These are phyloP conservation scores for Gaeumannomyces sp. DNA, from an alignment of 2,329 filamentous ascomycete species.

Conservation along the genomic window DNA sequence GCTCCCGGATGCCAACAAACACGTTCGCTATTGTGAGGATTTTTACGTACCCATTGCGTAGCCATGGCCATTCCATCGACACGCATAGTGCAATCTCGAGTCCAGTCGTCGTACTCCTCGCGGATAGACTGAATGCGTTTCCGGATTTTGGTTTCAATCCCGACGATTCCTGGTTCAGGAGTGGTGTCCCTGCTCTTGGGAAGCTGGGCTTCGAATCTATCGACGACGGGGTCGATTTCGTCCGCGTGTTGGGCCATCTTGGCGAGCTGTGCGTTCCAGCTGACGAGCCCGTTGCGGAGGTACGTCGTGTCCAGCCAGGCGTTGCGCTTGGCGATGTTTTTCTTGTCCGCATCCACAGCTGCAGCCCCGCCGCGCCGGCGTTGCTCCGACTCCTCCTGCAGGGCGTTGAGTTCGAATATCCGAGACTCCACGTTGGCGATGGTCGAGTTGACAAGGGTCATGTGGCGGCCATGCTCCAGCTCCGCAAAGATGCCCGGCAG, in stretches of 20 bases:
- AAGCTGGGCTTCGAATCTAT: background rate
- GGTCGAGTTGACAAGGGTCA: constrained; percentile 15
- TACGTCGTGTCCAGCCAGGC: constrained; percentile 22
- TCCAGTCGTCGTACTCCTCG: constrained; percentile 26
- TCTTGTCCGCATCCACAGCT: background rate
- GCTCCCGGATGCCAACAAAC: background rate
- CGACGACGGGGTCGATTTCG: background rate
- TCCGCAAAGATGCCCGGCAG: constrained; percentile 26
- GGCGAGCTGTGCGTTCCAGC: constrained; percentile 20
- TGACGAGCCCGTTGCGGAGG: constrained; percentile 20
- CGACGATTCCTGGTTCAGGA: background rate
- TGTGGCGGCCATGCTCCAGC: constrained; percentile 22
- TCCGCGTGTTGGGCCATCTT: constrained; percentile 17
- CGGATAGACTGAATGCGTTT: constrained; percentile 18
- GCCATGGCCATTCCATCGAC: constrained; percentile 29
- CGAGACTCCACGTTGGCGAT: constrained; percentile 19
- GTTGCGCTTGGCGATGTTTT: constrained; percentile 15
- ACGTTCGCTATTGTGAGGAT: background rate
- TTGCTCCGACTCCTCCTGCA: constrained; percentile 10
- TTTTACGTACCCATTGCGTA: constrained; percentile 26
- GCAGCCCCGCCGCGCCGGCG: background rate
- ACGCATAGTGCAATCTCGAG: constrained; percentile 27
- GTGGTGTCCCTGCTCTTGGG: too few relatives aligned
- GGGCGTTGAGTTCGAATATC: constrained; percentile 18
- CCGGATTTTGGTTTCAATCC: constrained; percentile 13